These are phyloP conservation scores for Hymenoscyphus albidus DNA, from an alignment of 2,329 filamentous ascomycete species.

Conservation along the genomic window DNA sequence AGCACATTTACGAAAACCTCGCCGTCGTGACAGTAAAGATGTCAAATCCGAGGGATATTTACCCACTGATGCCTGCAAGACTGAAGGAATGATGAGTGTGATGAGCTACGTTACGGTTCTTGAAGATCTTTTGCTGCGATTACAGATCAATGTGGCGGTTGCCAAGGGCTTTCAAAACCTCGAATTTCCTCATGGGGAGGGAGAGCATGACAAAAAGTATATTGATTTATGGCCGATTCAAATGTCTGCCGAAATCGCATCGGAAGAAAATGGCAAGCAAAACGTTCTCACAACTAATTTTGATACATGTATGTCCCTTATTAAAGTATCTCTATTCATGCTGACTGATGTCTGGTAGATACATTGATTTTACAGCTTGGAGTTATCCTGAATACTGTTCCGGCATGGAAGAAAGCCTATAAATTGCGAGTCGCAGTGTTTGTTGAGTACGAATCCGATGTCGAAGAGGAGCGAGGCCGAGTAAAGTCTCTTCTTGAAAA, in stretches of 20 bases:
- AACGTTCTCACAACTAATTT: conserved; percentile 82
- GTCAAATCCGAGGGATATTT: conserved; percentile 55
- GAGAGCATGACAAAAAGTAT: conserved; percentile 63
- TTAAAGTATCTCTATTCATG: not conserved
- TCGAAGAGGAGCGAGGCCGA: conserved; percentile 70
- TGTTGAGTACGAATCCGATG: conserved; percentile 82
- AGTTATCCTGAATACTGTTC: conserved; percentile 77
- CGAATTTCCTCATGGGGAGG: conserved; percentile 62
- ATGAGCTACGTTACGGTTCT: conserved; percentile 77
- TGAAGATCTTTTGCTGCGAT: conserved; percentile 72
- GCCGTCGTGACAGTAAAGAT: conserved; percentile 52
- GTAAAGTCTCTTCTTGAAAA: conserved; percentile 74
- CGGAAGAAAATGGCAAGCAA: conserved; percentile 58
- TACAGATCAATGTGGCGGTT: conserved; percentile 80
- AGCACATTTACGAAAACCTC: conserved; percentile 31
- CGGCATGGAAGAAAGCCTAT: conserved; percentile 73
- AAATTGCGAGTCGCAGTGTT: conserved; percentile 76
- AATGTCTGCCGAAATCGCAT: conserved; percentile 79
- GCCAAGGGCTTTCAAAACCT: conserved; percentile 76
- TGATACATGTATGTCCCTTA: conserved; percentile 66
- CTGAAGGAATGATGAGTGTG: conserved; percentile 64
- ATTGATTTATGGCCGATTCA: conserved; percentile 92
- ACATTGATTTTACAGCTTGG: conserved; percentile 82
- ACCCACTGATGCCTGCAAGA: conserved; percentile 66
- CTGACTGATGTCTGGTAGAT: conserved; percentile 40